These are phyloP conservation scores for Jasminum sambac DNA, from an alignment of 257 asterid genomes.

Conservation along the genomic window DNA sequence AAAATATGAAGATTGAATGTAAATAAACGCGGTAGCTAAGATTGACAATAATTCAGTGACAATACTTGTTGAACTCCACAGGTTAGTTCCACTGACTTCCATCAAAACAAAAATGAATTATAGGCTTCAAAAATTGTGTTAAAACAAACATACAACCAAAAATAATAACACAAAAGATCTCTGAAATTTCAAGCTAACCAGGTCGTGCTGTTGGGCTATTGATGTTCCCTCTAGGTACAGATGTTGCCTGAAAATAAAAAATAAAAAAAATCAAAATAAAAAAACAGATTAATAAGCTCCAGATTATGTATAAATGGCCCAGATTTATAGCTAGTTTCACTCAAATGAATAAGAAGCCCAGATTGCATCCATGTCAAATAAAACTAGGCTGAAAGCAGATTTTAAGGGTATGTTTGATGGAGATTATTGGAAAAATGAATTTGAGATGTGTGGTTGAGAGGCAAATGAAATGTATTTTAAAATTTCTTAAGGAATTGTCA, in stretches of 20 bases:
- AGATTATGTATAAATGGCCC: background rate
- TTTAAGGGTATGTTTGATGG: background rate
- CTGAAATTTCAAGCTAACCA: slow-evolving; percentile 45
- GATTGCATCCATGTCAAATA: slow-evolving; percentile 1
- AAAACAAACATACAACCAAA: background rate
- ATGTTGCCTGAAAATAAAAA: slow-evolving; percentile 48
- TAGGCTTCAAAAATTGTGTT: background rate
- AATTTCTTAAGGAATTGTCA: too few relatives aligned
- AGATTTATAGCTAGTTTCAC: background rate
- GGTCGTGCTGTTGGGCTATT: slow-evolving; percentile 47
- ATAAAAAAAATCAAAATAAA: background rate
- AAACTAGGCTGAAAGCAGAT: slow-evolving; percentile 1
- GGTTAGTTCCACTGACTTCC: background rate
- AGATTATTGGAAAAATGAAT: too few relatives aligned
- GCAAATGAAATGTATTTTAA: too few relatives aligned
- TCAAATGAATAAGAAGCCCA: background rate
- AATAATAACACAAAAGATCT: background rate
- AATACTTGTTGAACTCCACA: background rate
- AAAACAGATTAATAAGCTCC: too few relatives aligned
- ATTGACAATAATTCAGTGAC: background rate
- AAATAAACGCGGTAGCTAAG: slow-evolving; percentile 2
- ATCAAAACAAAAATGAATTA: background rate
- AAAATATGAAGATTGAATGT: background rate
- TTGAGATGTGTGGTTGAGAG: too few relatives aligned
- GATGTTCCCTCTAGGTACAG: slow-evolving; percentile 47